Evolutionary conservation across 768 basidiomycete species (phyloP), one percentile per base, ranked within the genome.

Genomic region (Tylopilus sp.): DNA sequence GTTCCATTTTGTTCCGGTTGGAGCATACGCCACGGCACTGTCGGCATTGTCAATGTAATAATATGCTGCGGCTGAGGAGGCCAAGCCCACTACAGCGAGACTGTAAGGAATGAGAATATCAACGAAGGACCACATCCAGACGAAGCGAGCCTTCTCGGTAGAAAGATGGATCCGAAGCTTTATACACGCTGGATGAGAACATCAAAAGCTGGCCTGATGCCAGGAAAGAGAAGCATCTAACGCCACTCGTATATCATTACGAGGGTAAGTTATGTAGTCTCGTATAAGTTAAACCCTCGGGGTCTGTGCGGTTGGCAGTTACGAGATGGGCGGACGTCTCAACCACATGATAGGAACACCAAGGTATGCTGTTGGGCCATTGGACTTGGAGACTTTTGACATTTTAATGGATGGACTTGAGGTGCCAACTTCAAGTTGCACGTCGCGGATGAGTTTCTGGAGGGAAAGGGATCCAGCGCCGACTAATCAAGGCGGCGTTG

Each of bases 11-110:
- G 39, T 21, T 15, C 50, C 30, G 4, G 47, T 10, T 25, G 35
- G n/a, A 11, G 45, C 23, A 22, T 58, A 59, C 1, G 11, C 12
- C 6, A 58, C 40, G 13, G 51, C 53, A 6, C 22, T 8, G 25
- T 60, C 53, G 39, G 51, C 49, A 18, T 60, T 51, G 20, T 59
- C 54, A 11, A 60, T 10, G 6, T 57, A 39, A 41, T 60, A 60
- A 28, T 57, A 45, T 39, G 54, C 59, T 18, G 40, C 36, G 13
- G 15, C 53, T 1, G 40, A 26, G 6, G 35, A 23, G 6, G 31
- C 25, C 8, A 36, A 42, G 4, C 15, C 6, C n/a, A 47, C 15
- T 28, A 18, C 23, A 33, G n/a, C 13, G 18, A 53, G 45, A 31
- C 7, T 7, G 22, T 22, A 22, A 3, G 40, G 6, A 15, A 12